A percentile compares a stretch with the other conserved stretches of the same genome.
Conservation (phyloP, 140 eudicot species). For the Oenanthe javanica region DNA sequence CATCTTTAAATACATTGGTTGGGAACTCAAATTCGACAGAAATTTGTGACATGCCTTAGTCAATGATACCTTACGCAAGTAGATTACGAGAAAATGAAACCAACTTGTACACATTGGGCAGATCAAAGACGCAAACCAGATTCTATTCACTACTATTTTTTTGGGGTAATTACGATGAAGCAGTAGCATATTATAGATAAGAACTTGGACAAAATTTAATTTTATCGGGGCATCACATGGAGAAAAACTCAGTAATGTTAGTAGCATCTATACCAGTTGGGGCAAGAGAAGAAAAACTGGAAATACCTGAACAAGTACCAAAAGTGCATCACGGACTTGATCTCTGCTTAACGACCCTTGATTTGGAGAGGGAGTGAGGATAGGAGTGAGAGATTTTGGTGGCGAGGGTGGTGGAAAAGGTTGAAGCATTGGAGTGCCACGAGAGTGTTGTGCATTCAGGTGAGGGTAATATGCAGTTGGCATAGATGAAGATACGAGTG, state of each 20-base stretch:
- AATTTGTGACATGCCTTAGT: not conserved
- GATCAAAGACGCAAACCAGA: not conserved
- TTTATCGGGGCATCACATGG: not conserved
- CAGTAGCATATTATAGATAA: not conserved
- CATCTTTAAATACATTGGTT: not conserved
- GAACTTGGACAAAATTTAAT: not conserved
- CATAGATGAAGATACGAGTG: constrained; percentile 30
- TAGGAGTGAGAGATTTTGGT: constrained; percentile 72
- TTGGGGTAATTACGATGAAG: not conserved
- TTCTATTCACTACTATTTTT: not conserved
- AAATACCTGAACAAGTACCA: constrained; percentile 55
- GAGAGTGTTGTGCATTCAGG: constrained; percentile 31
- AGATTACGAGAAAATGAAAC: not conserved
- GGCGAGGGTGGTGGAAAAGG: constrained; percentile 96
- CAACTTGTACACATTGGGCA: not conserved
- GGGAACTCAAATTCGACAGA: not conserved
- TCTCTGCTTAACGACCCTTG: constrained; percentile 58
- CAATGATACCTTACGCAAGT: not conserved
- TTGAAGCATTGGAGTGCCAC: constrained; percentile 77
- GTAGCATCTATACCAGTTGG: not conserved
- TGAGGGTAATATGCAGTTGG: constrained; percentile 38
- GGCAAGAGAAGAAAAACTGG: not conserved
- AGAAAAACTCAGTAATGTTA: not conserved
- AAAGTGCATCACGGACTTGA: constrained; percentile 72
- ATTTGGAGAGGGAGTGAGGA: constrained; percentile 32